These are phyloP conservation scores for Tilletia walkeri DNA, from an alignment of 1,284 basidiomycete genomes.

Conservation along the genomic window DNA sequence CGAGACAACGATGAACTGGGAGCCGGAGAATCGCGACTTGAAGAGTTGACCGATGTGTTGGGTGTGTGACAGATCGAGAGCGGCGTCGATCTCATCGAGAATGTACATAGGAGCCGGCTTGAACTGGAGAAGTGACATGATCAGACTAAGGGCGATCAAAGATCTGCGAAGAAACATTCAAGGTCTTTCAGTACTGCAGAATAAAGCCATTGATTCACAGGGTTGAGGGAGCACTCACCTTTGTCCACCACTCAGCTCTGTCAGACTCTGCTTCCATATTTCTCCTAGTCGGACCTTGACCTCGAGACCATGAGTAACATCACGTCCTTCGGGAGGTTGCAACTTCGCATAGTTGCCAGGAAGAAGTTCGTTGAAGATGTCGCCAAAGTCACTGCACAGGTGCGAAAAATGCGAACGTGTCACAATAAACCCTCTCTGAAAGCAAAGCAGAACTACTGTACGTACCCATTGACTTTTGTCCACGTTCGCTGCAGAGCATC, in stretches of 20 bases:
- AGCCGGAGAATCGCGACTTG: slow-evolving; percentile 93
- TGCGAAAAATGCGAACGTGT: not conserved
- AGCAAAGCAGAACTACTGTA: not conserved
- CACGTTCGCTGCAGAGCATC: slow-evolving; percentile 92
- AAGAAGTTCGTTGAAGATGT: slow-evolving; percentile 90
- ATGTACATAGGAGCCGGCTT: slow-evolving; percentile 99
- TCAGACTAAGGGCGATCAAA: slow-evolving; percentile 90
- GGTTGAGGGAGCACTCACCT: slow-evolving; percentile 61
- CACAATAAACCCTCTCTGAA: no score
- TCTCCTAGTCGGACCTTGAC: slow-evolving; percentile 91
- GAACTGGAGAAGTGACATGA: slow-evolving; percentile 97
- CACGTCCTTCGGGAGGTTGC: slow-evolving; percentile 87
- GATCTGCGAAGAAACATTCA: slow-evolving; percentile 63
- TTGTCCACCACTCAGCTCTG: slow-evolving; percentile 95
- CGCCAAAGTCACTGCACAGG: slow-evolving; percentile 75
- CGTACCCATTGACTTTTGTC: slow-evolving; percentile 87
- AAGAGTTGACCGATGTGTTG: slow-evolving; percentile 94
- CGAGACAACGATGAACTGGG: slow-evolving; percentile 96
- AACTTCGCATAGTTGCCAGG: slow-evolving; percentile 96
- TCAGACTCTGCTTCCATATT: slow-evolving; percentile 96
- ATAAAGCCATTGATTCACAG: not conserved
- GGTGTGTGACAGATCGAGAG: slow-evolving; percentile 91
- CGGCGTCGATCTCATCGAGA: slow-evolving; percentile 96
- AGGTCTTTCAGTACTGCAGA: no score
- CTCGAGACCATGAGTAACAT: slow-evolving; percentile 90